Conservation (phyloP, 495 filamentous ascomycete species). For the Penicillium psychrofluorescens region DNA sequence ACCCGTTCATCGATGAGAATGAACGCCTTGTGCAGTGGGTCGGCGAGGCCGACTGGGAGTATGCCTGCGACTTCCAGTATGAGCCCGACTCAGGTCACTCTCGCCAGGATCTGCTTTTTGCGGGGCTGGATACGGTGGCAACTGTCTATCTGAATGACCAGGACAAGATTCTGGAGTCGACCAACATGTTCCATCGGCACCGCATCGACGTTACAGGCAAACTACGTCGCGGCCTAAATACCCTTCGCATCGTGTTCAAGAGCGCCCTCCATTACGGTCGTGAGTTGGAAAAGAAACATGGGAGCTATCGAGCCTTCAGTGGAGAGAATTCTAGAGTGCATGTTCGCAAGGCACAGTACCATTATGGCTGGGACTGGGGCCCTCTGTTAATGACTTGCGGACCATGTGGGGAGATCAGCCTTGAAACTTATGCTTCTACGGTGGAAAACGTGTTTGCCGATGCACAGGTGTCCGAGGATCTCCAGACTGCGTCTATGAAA, state of each 20-base stretch:
- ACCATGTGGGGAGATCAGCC: conserved; percentile 60
- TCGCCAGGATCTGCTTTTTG: no score
- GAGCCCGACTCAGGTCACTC: no score
- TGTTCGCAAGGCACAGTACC: conserved; percentile 69
- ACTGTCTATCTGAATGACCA: conserved; percentile 57
- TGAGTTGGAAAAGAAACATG: conserved; percentile 26
- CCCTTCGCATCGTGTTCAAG: conserved; percentile 31
- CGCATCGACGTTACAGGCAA: conserved; percentile 47
- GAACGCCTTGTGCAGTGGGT: conserved; percentile 69
- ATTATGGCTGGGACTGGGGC: conserved; percentile 85
- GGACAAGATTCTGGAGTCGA: conserved; percentile 50
- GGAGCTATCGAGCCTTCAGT: conserved; percentile 50
- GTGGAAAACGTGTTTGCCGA: conserved; percentile 16
- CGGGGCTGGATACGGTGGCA: conserved; percentile 8
- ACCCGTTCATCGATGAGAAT: conserved; percentile 64
- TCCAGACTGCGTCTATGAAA: no score
- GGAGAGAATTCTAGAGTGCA: conserved; percentile 58
- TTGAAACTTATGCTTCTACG: conserved; percentile 57
- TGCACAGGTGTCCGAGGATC: no score
- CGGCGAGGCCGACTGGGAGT: conserved; percentile 61
- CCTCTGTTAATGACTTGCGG: conserved; percentile 63
- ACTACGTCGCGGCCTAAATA: conserved; percentile 29
- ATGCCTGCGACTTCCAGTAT: conserved; percentile 47
- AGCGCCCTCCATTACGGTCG: conserved; percentile 28
- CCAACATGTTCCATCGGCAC: conserved; percentile 68